A percentile compares a stretch with the other conserved stretches of the same genome.
Evolutionary conservation across 129 eudicot genomes (phyloP).

Genomic region (Heracleum sosnowskyi): DNA sequence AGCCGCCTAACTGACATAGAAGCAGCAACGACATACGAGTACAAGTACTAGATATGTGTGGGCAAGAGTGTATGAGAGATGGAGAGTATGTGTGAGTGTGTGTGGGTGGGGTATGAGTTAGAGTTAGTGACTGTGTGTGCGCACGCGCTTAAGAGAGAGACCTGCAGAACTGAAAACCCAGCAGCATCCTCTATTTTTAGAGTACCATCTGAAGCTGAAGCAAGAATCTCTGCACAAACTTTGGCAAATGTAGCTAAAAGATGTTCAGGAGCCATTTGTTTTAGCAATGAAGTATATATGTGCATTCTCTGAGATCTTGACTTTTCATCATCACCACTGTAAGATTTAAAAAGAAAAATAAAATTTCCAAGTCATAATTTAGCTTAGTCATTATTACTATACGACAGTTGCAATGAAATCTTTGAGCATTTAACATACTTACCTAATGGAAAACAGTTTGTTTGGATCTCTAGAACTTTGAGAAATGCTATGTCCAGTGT

Average conservation of each 20-base stretch:
- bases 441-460: slow-evolving; percentile 68
- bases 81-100: neutral
- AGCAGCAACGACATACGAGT: neutral
- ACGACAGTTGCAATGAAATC: neutral
- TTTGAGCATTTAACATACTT: slow-evolving; percentile 8
- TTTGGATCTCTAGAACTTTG: slow-evolving; percentile 41
- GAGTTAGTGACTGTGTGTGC: neutral
- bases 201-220: slow-evolving; percentile 86
- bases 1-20: neutral
- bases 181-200: slow-evolving; percentile 68
- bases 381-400: neutral
- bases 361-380: neutral
- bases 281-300: slow-evolving; percentile 66
- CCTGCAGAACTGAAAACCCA: slow-evolving; percentile 89
- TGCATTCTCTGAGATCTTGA: slow-evolving; percentile 88
- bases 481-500: slow-evolving; percentile 63
- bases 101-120: neutral
- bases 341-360: neutral
- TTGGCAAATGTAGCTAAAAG: slow-evolving; percentile 95
- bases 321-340: slow-evolving; percentile 79
- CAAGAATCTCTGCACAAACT: slow-evolving; percentile 90
- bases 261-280: slow-evolving; percentile 99
- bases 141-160: slow-evolving; percentile 5
- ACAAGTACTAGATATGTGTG: neutral
- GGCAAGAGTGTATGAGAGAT: neutral